Evolutionary conservation across 257 asterid species (phyloP), one percentile per base, ranked within the genome.

Genomic region (Euphrasia confusa): DNA sequence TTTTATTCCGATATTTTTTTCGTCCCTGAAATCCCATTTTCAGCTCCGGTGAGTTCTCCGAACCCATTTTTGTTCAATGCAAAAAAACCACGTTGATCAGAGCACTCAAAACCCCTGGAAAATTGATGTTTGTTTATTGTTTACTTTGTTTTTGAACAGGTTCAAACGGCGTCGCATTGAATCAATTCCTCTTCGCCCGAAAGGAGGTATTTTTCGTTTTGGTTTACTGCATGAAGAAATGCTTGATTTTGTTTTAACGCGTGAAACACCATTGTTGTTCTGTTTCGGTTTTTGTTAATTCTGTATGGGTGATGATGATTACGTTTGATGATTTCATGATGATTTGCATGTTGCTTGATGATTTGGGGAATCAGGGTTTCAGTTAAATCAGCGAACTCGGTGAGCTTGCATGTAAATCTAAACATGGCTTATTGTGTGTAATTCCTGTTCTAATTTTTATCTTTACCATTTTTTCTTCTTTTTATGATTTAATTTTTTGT

Each of bases 281-380:
- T 28, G 42, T 53, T 68, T 45, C 68, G 54, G 56, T 24, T 35
- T 54, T 35, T 35, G 40, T 35, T 59, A 74, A 74, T 54, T 65
- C 55, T 65, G 37, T 64, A 30, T 21, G 24, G 0, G 24, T 21
- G 24, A 21, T 30, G 18, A 42, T 1, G 42, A 56, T 70, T 53
- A 67, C 47, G 35, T 54, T 28, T 63, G 35, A n/a, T 53, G 6
- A 21, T 33, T 54, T 54, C 60, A 26, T 9, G 18, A 54, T 26
- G 71, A 60, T 59, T 62, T 75, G 78, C 72, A 74, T 67, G 81
- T 42, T 70, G 37, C n/a, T 67, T 68, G 70, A 60, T 69, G 68
- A 67, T 65, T 58, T 58, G 63, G 60, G 75, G 5, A 21, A 10
- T 15, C 52, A 30, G 75, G 72, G 72, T 68, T 72, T 68, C 47